phyloP scores from a whole-genome alignment of 352 stramenopile genomes.

The Pythium oligandrum region DNA sequence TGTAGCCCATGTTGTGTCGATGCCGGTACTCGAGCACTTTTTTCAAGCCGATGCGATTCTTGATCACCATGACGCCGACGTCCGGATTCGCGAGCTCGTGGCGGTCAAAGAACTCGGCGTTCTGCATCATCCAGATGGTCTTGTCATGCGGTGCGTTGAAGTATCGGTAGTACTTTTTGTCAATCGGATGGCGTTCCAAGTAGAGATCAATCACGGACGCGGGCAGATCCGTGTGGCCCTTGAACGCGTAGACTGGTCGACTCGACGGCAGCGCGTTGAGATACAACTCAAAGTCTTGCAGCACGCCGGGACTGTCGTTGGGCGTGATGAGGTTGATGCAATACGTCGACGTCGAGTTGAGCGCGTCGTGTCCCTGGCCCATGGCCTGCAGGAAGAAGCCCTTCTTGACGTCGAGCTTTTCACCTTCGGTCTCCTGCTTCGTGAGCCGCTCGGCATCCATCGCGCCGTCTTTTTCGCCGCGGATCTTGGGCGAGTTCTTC shows the following conservation, averaged over 20 bases:
- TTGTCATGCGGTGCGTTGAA: constrained; percentile 54
- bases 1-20: constrained; percentile 70
- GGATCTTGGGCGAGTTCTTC: constrained; percentile 22
- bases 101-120: constrained; percentile 80
- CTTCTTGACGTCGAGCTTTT: constrained; percentile 24
- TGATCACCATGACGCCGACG: constrained; percentile 80
- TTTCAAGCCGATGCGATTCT: constrained; percentile 75
- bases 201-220: constrained; percentile 78
- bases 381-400: constrained; percentile 71
- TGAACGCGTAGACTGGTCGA: constrained; percentile 46
- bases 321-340: constrained; percentile 77
- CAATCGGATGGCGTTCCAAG: constrained; percentile 63
- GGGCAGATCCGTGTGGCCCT: constrained; percentile 39
- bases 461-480: constrained; percentile 7
- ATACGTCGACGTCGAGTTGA: constrained; percentile 54
- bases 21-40: constrained; percentile 80
- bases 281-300: constrained; percentile 73
- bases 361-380: constrained; percentile 64
- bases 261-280: constrained; percentile 63
- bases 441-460: not conserved
- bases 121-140: constrained; percentile 85
- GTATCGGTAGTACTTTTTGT: constrained; percentile 67
- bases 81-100: constrained; percentile 65
- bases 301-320: constrained; percentile 47
- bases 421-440: constrained; percentile 20